Evolutionary conservation across 148 eudicot genomes (phyloP).

Genomic region (Linanthus parryae): DNA sequence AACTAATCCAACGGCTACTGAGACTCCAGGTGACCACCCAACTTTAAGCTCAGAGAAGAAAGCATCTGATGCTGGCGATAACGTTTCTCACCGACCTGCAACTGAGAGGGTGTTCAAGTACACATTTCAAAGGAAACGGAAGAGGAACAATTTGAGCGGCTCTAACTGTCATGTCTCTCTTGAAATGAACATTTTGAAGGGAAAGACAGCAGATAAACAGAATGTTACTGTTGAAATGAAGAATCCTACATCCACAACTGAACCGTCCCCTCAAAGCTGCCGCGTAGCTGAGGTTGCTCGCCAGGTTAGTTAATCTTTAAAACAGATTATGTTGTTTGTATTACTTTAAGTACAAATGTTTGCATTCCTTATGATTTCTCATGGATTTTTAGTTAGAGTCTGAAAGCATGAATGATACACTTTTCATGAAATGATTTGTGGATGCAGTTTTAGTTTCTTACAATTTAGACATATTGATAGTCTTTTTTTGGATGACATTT

Average conservation of each 20-base stretch:
- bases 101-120: constrained; percentile 41
- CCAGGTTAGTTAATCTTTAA: constrained; percentile 45
- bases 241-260: constrained; percentile 24
- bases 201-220: constrained; percentile 24
- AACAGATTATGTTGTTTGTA: neutral
- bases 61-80: constrained; percentile 14
- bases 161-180: constrained; percentile 16
- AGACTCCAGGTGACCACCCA: constrained; percentile 14
- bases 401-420: too few species aligned
- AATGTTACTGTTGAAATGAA: constrained; percentile 20
- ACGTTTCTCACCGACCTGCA: constrained; percentile 23
- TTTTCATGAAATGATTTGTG: too few species aligned
- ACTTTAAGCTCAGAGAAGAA: constrained; percentile 16
- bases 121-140: constrained; percentile 57
- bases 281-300: constrained; percentile 65
- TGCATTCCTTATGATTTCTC: neutral
- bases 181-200: constrained; percentile 21
- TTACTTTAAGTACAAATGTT: neutral
- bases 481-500: too few species aligned
- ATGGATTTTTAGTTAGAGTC: neutral
- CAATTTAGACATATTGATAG: neutral
- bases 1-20: constrained; percentile 14
- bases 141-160: constrained; percentile 21
- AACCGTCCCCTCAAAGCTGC: constrained; percentile 43
- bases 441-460: neutral